These are phyloP conservation scores for Neofusicoccum sp. DNA, from an alignment of 2,329 filamentous ascomycete genomes.

Conservation along the genomic window DNA sequence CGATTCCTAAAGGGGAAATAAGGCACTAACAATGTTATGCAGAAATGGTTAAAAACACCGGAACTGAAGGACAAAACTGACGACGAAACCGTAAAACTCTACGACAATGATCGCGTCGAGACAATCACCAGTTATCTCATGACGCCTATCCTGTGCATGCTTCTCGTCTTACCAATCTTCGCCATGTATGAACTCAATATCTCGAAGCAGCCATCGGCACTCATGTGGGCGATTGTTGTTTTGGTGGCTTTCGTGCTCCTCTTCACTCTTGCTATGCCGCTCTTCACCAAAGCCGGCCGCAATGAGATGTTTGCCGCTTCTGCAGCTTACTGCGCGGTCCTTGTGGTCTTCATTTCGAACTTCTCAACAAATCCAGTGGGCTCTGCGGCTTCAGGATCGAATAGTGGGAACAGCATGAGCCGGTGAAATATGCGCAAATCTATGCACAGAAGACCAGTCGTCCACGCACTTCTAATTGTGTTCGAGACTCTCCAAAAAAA, in stretches of 20 bases:
- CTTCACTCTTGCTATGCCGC: conserved; percentile 23
- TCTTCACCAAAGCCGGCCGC: conserved; percentile 17
- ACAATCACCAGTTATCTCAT: conserved; percentile 27
- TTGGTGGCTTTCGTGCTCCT: conserved; percentile 30
- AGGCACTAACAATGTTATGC: neutral
- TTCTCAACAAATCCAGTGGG: neutral
- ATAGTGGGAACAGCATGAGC: too few relatives aligned
- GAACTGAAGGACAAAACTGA: conserved; percentile 26
- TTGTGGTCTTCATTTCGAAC: conserved; percentile 22
- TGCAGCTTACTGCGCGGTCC: conserved; percentile 20
- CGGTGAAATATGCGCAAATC: too few relatives aligned
- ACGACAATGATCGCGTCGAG: conserved; percentile 24
- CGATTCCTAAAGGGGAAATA: neutral
- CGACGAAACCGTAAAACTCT: conserved; percentile 24
- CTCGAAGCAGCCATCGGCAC: conserved; percentile 8
- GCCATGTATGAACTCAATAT: conserved; percentile 26
- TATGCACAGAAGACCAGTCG: too few relatives aligned
- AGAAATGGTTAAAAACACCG: conserved; percentile 25
- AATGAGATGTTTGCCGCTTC: conserved; percentile 20
- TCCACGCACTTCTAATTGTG: too few relatives aligned
- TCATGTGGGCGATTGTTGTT: conserved; percentile 26
- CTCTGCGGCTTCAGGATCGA: too few relatives aligned
- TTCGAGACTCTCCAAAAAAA: too few relatives aligned
- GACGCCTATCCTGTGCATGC: conserved; percentile 26
- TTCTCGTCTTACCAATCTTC: conserved; percentile 28